Evolutionary conservation across 345 rosid genomes (phyloP).

Genomic region (Citrus australasica): DNA sequence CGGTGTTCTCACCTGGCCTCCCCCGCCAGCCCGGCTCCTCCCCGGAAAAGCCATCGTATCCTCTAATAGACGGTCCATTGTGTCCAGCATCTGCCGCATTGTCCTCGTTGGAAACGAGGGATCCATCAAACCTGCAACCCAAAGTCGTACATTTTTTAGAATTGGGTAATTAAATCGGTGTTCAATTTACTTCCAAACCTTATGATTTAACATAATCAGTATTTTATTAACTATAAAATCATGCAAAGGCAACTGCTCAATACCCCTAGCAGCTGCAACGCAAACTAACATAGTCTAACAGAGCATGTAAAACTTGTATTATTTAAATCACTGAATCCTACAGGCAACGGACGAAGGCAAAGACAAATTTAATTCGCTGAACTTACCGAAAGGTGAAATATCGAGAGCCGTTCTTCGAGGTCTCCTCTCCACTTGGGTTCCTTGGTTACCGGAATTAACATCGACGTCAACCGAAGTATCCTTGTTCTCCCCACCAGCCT

Average conservation of each 20-base stretch:
- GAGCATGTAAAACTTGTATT: no score
- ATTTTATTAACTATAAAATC: no score
- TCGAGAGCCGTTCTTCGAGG: slow-evolving; percentile 46
- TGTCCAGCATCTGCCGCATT: slow-evolving; percentile 74
- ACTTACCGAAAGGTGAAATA: slow-evolving; percentile 69
- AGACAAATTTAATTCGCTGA: no score
- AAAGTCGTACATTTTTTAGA: background rate
- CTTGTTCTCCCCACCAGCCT: slow-evolving; percentile 32
- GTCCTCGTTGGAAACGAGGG: slow-evolving; percentile 72
- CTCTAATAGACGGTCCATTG: slow-evolving; percentile 70
- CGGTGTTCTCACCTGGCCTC: slow-evolving; percentile 39
- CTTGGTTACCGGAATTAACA: slow-evolving; percentile 32
- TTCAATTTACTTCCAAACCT: no score
- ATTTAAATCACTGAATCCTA: no score
- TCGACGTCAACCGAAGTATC: slow-evolving; percentile 55
- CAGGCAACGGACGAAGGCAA: no score
- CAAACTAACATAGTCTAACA: no score
- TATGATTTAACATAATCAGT: no score
- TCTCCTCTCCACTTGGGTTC: slow-evolving; percentile 36
- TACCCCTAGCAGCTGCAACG: no score
- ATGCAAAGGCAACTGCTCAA: no score
- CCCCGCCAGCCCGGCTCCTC: slow-evolving; percentile 30
- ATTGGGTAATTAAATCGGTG: background rate
- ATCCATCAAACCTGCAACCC: slow-evolving; percentile 49
- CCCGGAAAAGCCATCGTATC: slow-evolving; percentile 41